Conservation (phyloP, 192 early-diverging fungal genomes). For the Umbelopsis ramanniana region DNA sequence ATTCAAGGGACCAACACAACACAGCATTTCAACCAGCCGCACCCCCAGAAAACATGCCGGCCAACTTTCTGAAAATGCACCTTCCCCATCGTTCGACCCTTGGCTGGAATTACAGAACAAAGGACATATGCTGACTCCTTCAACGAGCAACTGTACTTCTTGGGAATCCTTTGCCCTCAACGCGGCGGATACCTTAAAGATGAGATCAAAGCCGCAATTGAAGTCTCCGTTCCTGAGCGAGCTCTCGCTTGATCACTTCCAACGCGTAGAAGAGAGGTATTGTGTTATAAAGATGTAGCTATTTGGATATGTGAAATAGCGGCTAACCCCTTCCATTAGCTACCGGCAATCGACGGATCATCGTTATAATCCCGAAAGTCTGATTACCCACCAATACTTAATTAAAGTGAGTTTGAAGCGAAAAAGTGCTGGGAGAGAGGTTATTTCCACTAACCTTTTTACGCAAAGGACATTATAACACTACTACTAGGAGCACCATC, state of each 20-base stretch:
- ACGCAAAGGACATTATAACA: not conserved
- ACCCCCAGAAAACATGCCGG: not conserved
- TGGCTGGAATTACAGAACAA: not conserved
- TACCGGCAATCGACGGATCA: not conserved
- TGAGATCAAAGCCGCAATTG: not conserved
- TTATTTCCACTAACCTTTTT: not conserved
- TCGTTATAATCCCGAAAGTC: not conserved
- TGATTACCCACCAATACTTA: not conserved
- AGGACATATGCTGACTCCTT: too few species aligned
- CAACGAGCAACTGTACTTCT: not conserved
- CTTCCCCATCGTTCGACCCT: not conserved
- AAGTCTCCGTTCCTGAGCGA: not conserved
- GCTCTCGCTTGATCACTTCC: not conserved
- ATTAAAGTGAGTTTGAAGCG: not conserved
- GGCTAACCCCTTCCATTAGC: not conserved
- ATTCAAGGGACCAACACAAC: too few species aligned
- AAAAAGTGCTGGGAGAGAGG: not conserved
- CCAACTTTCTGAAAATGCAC: not conserved
- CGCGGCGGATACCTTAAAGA: not conserved
- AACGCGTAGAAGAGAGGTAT: slow-evolving; percentile 4
- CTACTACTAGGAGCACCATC: not conserved
- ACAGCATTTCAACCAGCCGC: not conserved
- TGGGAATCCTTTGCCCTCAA: slow-evolving; percentile 4
- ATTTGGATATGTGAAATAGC: not conserved
- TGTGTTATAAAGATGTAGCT: too few species aligned